A percentile compares a stretch with the other conserved stretches of the same genome.
Conservation (phyloP, 2,329 filamentous ascomycete genomes). For the Aspergillus chevalieri region DNA sequence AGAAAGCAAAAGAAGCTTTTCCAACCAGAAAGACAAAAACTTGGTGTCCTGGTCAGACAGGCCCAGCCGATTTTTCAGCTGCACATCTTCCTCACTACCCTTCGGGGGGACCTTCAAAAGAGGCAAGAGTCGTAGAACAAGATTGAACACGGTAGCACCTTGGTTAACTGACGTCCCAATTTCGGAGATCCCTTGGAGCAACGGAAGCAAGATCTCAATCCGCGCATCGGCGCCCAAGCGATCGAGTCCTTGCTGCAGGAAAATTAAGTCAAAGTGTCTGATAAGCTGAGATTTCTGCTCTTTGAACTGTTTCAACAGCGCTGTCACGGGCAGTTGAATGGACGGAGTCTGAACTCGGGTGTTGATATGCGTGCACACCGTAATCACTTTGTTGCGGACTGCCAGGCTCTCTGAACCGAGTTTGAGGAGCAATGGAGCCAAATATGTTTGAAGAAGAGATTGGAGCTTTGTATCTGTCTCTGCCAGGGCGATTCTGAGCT, state of each 20-base stretch:
- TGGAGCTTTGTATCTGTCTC: slow-evolving; percentile 80
- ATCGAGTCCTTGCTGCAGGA: slow-evolving; percentile 76
- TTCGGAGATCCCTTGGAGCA: slow-evolving; percentile 62
- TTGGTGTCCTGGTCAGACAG: slow-evolving; percentile 65
- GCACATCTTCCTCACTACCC: slow-evolving; percentile 70
- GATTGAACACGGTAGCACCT: slow-evolving; percentile 67
- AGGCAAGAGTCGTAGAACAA: slow-evolving; percentile 70
- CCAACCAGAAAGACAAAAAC: slow-evolving; percentile 69
- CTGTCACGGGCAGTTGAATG: slow-evolving; percentile 76
- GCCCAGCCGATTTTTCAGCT: slow-evolving; percentile 60
- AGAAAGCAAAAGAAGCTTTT: slow-evolving; percentile 67
- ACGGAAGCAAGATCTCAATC: slow-evolving; percentile 63
- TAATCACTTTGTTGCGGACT: slow-evolving; percentile 73
- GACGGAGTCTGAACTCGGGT: slow-evolving; percentile 55
- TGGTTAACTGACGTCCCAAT: slow-evolving; percentile 50
- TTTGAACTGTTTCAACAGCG: slow-evolving; percentile 84
- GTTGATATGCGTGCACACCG: slow-evolving; percentile 66
- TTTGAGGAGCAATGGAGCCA: slow-evolving; percentile 78
- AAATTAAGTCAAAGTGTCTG: slow-evolving; percentile 80
- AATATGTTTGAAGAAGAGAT: slow-evolving; percentile 67
- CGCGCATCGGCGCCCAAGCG: slow-evolving; percentile 58
- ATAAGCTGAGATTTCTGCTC: slow-evolving; percentile 66
- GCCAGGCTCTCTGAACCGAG: slow-evolving; percentile 71
- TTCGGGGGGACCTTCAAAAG: slow-evolving; percentile 62
- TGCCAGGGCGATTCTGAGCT: slow-evolving; percentile 74